Evolutionary conservation across 371 early-diverging fungal genomes (phyloP).

Genomic region (Mortierella sp.): DNA sequence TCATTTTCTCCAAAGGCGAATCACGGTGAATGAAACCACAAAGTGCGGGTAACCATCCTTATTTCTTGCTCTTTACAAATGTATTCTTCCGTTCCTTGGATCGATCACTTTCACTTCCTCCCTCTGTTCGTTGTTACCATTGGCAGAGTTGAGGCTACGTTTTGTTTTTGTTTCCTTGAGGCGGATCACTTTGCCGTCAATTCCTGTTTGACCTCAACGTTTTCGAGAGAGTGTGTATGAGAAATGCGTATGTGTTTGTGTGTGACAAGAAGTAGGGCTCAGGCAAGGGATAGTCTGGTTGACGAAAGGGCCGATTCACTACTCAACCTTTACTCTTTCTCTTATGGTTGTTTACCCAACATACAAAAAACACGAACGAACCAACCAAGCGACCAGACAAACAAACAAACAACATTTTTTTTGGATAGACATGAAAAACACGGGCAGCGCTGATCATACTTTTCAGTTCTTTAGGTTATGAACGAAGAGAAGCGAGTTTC

Average conservation of each 20-base stretch:
- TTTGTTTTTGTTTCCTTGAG: background rate
- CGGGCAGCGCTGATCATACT: conserved; percentile 6
- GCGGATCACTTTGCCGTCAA: background rate
- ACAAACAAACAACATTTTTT: background rate
- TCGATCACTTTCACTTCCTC: background rate
- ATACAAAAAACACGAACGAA: background rate
- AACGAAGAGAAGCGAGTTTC: background rate
- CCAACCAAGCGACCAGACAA: background rate
- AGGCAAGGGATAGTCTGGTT: background rate
- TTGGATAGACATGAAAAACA: conserved; percentile 7
- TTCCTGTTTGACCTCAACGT: background rate
- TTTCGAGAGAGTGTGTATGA: background rate
- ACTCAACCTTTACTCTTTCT: background rate
- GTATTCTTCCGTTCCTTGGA: background rate
- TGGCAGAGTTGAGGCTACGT: background rate
- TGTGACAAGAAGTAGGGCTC: conserved; percentile 2
- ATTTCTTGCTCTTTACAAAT: background rate
- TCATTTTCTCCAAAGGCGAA: background rate
- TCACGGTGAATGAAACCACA: background rate
- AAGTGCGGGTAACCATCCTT: background rate
- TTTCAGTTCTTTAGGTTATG: background rate
- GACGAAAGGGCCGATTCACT: background rate
- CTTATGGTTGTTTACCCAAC: background rate
- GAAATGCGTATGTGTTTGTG: background rate
- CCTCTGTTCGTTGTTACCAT: too few relatives aligned